phyloP scores from a whole-genome alignment of 2,329 filamentous ascomycete species.

The Ophiocordyceps camponoti-rufipedis region DNA sequence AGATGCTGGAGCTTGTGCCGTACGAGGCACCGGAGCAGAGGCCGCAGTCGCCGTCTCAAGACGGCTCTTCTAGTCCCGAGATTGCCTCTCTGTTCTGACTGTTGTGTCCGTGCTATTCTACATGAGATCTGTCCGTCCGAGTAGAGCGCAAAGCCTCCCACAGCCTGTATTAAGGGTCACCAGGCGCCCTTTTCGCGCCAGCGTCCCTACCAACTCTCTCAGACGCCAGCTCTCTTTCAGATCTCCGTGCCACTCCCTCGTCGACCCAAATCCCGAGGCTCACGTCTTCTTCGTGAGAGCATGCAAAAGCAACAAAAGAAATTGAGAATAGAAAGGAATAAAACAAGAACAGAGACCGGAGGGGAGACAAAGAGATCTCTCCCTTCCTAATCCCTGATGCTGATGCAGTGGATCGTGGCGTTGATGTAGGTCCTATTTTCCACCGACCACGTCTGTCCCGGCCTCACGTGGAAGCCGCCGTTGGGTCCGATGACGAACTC shows the following conservation, averaged over 20 bases:
- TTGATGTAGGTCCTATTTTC: constrained; percentile 26
- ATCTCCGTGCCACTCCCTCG: too few relatives aligned
- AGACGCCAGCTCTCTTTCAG: too few relatives aligned
- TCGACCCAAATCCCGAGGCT: not conserved
- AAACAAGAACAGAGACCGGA: not conserved
- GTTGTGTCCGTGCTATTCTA: too few relatives aligned
- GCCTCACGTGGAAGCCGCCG: constrained; percentile 24
- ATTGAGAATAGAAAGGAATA: not conserved
- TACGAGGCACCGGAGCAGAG: constrained; percentile 6
- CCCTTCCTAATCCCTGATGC: constrained; percentile 9
- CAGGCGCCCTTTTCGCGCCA: too few relatives aligned
- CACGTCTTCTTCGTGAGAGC: not conserved
- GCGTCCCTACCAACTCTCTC: too few relatives aligned
- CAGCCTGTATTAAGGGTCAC: too few relatives aligned
- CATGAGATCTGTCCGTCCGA: too few relatives aligned
- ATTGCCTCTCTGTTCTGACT: constrained; percentile 10
- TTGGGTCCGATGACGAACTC: constrained; percentile 22
- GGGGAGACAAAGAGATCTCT: not conserved
- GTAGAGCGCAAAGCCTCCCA: too few relatives aligned
- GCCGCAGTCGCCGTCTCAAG: constrained; percentile 1
- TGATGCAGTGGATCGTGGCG: constrained; percentile 22
- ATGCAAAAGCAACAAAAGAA: not conserved
- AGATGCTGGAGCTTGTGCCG: constrained; percentile 17
- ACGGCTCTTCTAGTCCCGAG: constrained; percentile 9
- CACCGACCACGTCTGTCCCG: constrained; percentile 17